Evolutionary conservation across 768 basidiomycete species (phyloP).

Genomic region (Trametes gibbosa): DNA sequence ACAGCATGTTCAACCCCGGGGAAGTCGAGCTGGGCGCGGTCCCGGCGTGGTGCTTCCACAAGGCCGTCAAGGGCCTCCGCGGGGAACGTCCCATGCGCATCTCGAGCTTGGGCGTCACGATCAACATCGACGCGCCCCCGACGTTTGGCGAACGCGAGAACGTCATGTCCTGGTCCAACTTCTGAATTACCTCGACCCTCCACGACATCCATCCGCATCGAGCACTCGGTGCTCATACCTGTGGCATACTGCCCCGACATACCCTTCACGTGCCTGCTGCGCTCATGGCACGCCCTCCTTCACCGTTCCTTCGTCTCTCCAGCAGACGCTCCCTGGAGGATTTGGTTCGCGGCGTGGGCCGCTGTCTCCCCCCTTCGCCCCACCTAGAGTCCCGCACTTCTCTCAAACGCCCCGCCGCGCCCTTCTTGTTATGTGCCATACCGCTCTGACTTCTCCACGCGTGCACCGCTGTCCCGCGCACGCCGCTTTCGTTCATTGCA

Average conservation of each 20-base stretch:
- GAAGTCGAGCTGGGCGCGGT: conserved; percentile 68
- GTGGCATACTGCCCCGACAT: background rate
- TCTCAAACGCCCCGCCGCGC: background rate
- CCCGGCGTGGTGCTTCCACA: conserved; percentile 76
- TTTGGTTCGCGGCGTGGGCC: conserved; percentile 5
- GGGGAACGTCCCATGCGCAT: conserved; percentile 65
- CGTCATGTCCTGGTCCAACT: conserved; percentile 72
- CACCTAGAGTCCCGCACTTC: background rate
- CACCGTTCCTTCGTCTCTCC: background rate
- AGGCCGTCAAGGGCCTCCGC: conserved; percentile 55
- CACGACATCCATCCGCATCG: background rate
- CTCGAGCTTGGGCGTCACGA: conserved; percentile 51
- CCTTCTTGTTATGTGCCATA: conserved; percentile 4
- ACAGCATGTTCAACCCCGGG: conserved; percentile 34
- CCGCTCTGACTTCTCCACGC: conserved; percentile 1
- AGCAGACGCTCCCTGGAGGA: conserved; percentile 18
- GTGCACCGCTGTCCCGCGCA: conserved; percentile 3
- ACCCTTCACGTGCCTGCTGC: conserved; percentile 5
- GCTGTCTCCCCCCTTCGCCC: background rate
- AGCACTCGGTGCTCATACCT: background rate
- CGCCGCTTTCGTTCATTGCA: background rate
- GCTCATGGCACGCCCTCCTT: conserved; percentile 1
- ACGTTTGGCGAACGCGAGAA: conserved; percentile 41
- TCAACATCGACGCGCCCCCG: conserved; percentile 44
- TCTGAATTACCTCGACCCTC: conserved; percentile 27